A percentile compares a stretch with the other conserved stretches of the same genome.
These are phyloP conservation scores for Paracorniculantispora psalliotae DNA, from an alignment of 2,329 filamentous ascomycete genomes.

Conservation along the genomic window DNA sequence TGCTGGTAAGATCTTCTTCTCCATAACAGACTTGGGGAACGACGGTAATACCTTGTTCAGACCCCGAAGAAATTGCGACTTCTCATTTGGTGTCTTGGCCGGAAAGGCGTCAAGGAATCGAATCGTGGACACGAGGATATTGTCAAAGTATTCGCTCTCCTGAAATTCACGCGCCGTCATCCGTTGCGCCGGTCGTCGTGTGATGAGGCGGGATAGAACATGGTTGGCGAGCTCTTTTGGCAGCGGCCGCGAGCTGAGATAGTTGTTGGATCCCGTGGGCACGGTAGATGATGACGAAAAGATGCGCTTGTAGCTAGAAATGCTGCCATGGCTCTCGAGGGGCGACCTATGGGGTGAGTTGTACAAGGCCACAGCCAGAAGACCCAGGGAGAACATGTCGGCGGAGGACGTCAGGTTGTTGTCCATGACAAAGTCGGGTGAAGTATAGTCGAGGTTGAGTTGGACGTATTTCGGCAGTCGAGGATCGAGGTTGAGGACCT, in stretches of 20 bases:
- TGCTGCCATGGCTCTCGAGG: constrained; percentile 72
- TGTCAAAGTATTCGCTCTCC: constrained; percentile 93
- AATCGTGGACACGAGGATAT: constrained; percentile 92
- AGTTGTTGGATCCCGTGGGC: constrained; percentile 78
- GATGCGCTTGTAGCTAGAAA: constrained; percentile 78
- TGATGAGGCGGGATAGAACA: constrained; percentile 81
- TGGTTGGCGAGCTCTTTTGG: constrained; percentile 71
- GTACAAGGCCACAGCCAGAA: constrained; percentile 85
- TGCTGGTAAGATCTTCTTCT: constrained; percentile 88
- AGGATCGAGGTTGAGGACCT: constrained; percentile 80
- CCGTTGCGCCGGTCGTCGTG: constrained; percentile 78
- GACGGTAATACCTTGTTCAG: constrained; percentile 81
- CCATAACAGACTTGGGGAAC: constrained; percentile 88
- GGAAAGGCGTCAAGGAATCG: constrained; percentile 89
- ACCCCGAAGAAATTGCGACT: constrained; percentile 85
- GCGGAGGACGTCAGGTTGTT: constrained; percentile 77
- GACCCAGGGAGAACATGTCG: constrained; percentile 90
- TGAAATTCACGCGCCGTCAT: constrained; percentile 90
- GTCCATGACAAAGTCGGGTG: constrained; percentile 91
- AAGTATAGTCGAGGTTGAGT: constrained; percentile 87
- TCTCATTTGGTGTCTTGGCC: constrained; percentile 86
- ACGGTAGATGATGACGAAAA: constrained; percentile 74
- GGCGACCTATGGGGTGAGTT: constrained; percentile 92
- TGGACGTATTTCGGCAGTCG: constrained; percentile 78
- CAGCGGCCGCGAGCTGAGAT: constrained; percentile 71